phyloP scores from a whole-genome alignment of 2,329 filamentous ascomycete genomes.

The Aspergillus glaucus region DNA sequence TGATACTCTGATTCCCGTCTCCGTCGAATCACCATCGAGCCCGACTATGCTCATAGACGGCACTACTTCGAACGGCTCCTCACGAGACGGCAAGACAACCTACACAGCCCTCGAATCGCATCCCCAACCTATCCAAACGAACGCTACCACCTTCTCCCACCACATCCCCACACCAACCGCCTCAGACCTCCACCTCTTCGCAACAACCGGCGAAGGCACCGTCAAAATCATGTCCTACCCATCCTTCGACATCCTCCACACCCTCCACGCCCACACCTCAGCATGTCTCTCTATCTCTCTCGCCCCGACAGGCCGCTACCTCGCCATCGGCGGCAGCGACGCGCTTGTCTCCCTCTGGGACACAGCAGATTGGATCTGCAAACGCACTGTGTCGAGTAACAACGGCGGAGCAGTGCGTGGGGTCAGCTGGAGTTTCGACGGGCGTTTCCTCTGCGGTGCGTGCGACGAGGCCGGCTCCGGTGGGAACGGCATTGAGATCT shows the following conservation, averaged over 20 bases:
- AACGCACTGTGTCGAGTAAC: conserved; percentile 40
- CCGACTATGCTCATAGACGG: conserved; percentile 23
- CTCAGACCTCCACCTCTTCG: conserved; percentile 38
- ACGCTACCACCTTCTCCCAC: conserved; percentile 44
- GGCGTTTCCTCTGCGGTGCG: conserved; percentile 43
- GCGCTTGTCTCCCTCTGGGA: conserved; percentile 47
- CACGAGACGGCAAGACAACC: conserved; percentile 17
- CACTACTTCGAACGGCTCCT: conserved; percentile 3
- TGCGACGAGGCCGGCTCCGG: conserved; percentile 42
- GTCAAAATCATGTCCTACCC: conserved; percentile 45
- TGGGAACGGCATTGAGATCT: conserved; percentile 42
- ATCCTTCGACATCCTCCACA: conserved; percentile 39
- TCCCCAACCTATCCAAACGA: conserved; percentile 43
- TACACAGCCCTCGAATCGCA: conserved; percentile 38
- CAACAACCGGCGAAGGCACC: conserved; percentile 45
- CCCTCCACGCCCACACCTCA: conserved; percentile 44
- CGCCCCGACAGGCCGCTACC: conserved; percentile 43
- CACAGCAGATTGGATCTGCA: conserved; percentile 47
- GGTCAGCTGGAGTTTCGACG: conserved; percentile 47
- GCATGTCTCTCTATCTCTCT: conserved; percentile 42
- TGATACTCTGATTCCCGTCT: conserved; percentile 43
- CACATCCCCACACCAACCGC: conserved; percentile 29
- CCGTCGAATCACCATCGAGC: conserved; percentile 34
- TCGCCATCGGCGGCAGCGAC: conserved; percentile 45
- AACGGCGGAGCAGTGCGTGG: conserved; percentile 42